These are phyloP conservation scores for Domatiomyces catenatus DNA, from an alignment of 2,329 filamentous ascomycete genomes.

Conservation along the genomic window DNA sequence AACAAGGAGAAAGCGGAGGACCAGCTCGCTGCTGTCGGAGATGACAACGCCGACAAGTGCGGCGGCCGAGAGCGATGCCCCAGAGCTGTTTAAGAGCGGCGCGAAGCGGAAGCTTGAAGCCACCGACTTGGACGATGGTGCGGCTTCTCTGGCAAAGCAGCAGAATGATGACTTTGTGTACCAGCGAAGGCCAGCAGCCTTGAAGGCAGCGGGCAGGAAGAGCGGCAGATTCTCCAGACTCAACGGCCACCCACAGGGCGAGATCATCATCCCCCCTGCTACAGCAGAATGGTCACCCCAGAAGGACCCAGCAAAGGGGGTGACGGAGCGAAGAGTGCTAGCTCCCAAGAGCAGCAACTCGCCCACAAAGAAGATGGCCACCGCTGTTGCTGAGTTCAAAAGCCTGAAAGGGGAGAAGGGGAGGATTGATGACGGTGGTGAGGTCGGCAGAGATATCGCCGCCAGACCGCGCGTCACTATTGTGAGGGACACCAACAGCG, in stretches of 20 bases:
- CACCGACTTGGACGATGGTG: slow-evolving; percentile 10
- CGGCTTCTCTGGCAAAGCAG: slow-evolving; percentile 3
- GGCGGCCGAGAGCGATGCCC: slow-evolving; percentile 20
- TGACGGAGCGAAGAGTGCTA: slow-evolving; percentile 10
- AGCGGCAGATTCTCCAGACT: slow-evolving; percentile 13
- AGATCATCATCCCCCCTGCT: not conserved
- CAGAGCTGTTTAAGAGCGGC: slow-evolving; percentile 10
- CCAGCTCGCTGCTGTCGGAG: slow-evolving; percentile 30
- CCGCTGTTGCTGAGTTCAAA: not conserved
- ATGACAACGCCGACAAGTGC: slow-evolving; percentile 26
- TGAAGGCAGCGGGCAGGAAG: slow-evolving; percentile 8
- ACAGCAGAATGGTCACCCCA: slow-evolving; percentile 6
- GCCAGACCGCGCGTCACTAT: not conserved
- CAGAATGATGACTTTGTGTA: slow-evolving; percentile 13
- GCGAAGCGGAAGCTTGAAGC: slow-evolving; percentile 17
- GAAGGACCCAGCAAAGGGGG: not conserved
- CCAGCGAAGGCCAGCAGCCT: slow-evolving; percentile 9
- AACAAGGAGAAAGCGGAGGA: slow-evolving; percentile 37
- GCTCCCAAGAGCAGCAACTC: slow-evolving; percentile 18
- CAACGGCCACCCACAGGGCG: slow-evolving; percentile 8
- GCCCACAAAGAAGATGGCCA: slow-evolving; percentile 10
- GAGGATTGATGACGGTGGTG: not conserved
- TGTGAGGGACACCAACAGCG: not conserved
- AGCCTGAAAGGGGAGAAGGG: not conserved
- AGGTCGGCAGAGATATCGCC: not conserved